Percentiles rank a stretch among this genome's conserved stretches.
phyloP scores from a whole-genome alignment of 768 basidiomycete genomes.

The Brasilioporus rufonigricans region DNA sequence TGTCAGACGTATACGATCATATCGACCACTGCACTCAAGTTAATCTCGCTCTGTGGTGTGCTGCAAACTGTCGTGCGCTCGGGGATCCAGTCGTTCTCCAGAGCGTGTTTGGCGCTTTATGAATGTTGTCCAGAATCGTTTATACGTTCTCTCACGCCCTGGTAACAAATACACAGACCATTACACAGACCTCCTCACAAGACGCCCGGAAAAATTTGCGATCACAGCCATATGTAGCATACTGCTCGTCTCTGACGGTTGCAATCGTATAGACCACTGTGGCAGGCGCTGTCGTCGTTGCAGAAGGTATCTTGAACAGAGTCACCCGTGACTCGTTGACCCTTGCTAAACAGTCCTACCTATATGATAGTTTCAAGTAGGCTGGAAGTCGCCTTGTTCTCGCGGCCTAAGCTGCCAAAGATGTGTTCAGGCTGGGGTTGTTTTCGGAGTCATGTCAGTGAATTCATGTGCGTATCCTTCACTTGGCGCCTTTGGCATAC shows the following conservation, averaged over 20 bases:
- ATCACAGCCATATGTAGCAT: constrained; percentile 48
- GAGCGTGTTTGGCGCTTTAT: constrained; percentile 15
- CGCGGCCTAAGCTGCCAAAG: constrained; percentile 77
- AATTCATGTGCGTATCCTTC: constrained; percentile 65
- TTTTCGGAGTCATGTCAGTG: constrained; percentile 74
- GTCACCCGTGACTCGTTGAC: constrained; percentile 73
- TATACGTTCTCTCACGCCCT: constrained; percentile 47
- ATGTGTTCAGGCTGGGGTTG: constrained; percentile 66
- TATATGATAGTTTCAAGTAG: constrained; percentile 80
- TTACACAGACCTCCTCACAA: constrained; percentile 37
- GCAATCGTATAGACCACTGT: constrained; percentile 55
- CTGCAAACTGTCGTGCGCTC: constrained; percentile 22
- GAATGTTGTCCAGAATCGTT: constrained; percentile 31
- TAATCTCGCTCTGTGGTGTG: constrained; percentile 12
- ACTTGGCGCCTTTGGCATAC: not conserved
- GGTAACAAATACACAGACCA: constrained; percentile 43
- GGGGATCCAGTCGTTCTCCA: constrained; percentile 21
- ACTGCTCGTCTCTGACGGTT: not conserved
- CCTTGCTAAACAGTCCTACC: constrained; percentile 58
- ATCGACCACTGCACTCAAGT: constrained; percentile 3
- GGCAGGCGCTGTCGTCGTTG: constrained; percentile 62
- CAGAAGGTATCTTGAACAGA: constrained; percentile 69
- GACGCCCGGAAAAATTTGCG: constrained; percentile 49
- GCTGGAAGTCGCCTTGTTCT: constrained; percentile 76
- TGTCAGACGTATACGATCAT: constrained; percentile 17